A percentile compares a stretch with the other conserved stretches of the same genome.
phyloP scores from a whole-genome alignment of 2,329 filamentous ascomycete genomes.

The Trichoderma sp. region DNA sequence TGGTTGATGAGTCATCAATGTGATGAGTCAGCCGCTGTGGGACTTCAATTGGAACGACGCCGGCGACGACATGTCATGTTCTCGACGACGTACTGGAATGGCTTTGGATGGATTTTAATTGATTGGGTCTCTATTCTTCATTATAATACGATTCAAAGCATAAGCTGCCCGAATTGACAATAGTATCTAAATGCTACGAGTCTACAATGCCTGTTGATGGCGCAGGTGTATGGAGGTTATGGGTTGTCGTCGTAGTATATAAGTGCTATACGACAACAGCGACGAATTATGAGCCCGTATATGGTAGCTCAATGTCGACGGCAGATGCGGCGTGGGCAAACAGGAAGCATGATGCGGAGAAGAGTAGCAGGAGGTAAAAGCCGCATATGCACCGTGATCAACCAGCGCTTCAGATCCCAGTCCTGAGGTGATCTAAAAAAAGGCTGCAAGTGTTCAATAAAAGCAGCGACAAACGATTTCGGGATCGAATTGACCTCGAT shows the following conservation, averaged over 20 bases:
- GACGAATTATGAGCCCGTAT: not conserved
- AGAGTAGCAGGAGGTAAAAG: not conserved
- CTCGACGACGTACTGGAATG: not conserved
- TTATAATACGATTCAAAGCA: not conserved
- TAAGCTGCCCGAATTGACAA: not conserved
- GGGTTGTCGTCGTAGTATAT: not conserved
- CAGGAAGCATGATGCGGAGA: not conserved
- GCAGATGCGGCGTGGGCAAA: not conserved
- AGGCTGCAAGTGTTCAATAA: not conserved
- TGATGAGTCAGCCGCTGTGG: constrained; percentile 1
- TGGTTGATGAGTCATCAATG: not conserved
- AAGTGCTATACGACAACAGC: not conserved
- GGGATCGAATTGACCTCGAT: not conserved
- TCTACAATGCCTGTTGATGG: not conserved
- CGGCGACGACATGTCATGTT: not conserved
- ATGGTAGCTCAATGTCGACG: not conserved
- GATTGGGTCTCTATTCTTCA: not conserved
- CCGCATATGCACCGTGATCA: not conserved
- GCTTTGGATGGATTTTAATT: not conserved
- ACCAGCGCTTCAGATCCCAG: not conserved
- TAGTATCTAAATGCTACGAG: not conserved
- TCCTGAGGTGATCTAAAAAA: not conserved
- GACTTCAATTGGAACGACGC: not conserved
- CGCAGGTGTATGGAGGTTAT: not conserved
- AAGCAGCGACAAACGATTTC: not conserved